Percentiles rank a stretch among this genome's conserved stretches.
Conservation (phyloP, 805 yeast genomes). For the Clavispora vitiphila region DNA sequence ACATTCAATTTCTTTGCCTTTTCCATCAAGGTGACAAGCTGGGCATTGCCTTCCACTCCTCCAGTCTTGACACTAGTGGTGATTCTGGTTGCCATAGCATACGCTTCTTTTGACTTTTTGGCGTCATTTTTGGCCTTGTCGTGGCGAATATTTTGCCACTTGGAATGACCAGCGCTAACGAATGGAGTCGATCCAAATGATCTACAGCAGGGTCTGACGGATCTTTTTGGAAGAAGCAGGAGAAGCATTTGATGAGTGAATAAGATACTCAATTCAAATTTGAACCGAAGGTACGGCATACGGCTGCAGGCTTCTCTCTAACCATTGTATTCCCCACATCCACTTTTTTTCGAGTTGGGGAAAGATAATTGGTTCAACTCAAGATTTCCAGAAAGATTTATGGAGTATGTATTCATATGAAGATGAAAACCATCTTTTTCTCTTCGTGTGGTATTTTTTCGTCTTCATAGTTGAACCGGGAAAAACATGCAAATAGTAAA, state of each 20-base stretch:
- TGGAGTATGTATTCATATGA: no score
- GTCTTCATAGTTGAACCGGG: no score
- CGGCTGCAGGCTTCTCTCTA: not conserved
- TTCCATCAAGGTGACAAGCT: slow-evolving; percentile 73
- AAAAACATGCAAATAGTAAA: no score
- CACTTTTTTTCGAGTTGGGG: no score
- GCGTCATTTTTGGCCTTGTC: slow-evolving; percentile 93
- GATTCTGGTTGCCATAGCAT: slow-evolving; percentile 67
- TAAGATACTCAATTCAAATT: not conserved
- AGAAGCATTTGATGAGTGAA: not conserved
- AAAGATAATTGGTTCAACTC: no score
- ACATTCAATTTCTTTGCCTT: slow-evolving; percentile 72
- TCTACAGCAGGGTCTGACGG: not conserved
- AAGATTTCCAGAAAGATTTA: no score
- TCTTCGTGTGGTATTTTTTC: no score
- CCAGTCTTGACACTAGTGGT: slow-evolving; percentile 70
- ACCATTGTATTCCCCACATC: not conserved
- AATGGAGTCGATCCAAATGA: not conserved
- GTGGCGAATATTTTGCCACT: slow-evolving; percentile 94
- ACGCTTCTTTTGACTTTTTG: slow-evolving; percentile 61
- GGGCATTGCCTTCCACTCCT: slow-evolving; percentile 57
- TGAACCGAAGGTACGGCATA: not conserved
- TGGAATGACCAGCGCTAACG: slow-evolving; percentile 74
- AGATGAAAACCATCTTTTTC: no score
- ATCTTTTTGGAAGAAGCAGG: not conserved